These are phyloP conservation scores for Lactifluus pinguis DNA, from an alignment of 768 basidiomycete genomes.

Conservation along the genomic window DNA sequence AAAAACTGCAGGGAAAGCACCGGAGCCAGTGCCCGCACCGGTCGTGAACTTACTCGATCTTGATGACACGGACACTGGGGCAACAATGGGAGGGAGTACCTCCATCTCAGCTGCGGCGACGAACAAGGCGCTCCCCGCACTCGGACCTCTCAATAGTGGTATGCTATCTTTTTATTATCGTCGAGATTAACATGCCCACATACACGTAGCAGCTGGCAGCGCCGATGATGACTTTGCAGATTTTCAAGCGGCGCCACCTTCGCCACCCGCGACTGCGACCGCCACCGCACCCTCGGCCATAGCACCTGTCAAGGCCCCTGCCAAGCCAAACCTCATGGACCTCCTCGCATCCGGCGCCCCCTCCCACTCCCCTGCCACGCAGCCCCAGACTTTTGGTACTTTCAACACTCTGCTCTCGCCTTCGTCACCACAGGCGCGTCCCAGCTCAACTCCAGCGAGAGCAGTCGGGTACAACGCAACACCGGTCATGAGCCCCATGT, in stretches of 20 bases:
- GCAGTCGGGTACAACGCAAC: not conserved
- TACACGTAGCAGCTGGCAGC: constrained; percentile 17
- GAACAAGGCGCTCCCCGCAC: constrained; percentile 49
- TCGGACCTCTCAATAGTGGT: constrained; percentile 25
- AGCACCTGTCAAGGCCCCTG: not conserved
- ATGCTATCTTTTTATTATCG: not conserved
- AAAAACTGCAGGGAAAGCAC: constrained; percentile 26
- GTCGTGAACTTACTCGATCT: constrained; percentile 71
- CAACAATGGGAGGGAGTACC: not conserved
- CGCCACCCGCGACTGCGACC: constrained; percentile 45
- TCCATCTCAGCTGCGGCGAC: constrained; percentile 23
- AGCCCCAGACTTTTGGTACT: not conserved
- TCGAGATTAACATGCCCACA: not conserved
- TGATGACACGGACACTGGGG: constrained; percentile 52
- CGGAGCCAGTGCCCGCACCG: constrained; percentile 33
- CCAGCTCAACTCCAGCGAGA: constrained; percentile 8
- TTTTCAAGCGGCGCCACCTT: constrained; percentile 65
- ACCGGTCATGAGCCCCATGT: constrained; percentile 20
- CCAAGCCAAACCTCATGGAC: constrained; percentile 10
- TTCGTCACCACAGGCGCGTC: constrained; percentile 12
- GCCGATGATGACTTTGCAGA: constrained; percentile 77
- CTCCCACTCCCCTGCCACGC: not conserved
- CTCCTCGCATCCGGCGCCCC: not conserved
- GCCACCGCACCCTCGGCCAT: constrained; percentile 23
- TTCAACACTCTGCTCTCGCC: constrained; percentile 3